Evolutionary conservation across 2,329 filamentous ascomycete genomes (phyloP).

Genomic region (Aureobasidium sp.): DNA sequence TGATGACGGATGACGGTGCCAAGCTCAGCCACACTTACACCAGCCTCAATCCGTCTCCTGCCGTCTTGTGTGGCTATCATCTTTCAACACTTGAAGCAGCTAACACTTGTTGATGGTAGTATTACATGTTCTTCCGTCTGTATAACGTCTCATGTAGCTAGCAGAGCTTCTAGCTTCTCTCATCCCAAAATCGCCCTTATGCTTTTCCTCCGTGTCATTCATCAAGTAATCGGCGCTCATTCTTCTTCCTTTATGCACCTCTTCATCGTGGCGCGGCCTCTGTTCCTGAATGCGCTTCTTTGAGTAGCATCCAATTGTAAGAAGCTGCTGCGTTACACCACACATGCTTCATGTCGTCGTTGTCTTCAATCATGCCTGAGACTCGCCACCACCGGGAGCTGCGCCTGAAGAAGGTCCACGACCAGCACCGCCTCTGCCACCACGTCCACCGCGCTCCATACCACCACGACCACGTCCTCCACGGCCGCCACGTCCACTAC

Average conservation of each 20-base stretch:
- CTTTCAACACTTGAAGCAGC: neutral
- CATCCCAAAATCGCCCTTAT: slow-evolving; percentile 1
- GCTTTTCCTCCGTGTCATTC: slow-evolving; percentile 8
- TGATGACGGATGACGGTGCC: slow-evolving; percentile 12
- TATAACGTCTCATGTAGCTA: slow-evolving; percentile 13
- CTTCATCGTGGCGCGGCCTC: neutral
- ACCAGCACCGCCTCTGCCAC: slow-evolving; percentile 20
- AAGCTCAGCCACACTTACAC: slow-evolving; percentile 5
- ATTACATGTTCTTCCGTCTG: slow-evolving; percentile 13
- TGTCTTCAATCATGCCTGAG: slow-evolving; percentile 9
- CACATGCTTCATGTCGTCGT: slow-evolving; percentile 4
- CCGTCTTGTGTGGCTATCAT: neutral
- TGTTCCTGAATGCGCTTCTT: slow-evolving; percentile 1
- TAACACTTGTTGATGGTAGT: neutral
- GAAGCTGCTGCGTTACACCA: neutral
- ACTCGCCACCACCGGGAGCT: slow-evolving; percentile 10
- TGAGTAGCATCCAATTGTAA: neutral
- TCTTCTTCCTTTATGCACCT: neutral
- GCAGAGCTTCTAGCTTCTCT: slow-evolving; percentile 3
- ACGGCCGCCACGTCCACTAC: slow-evolving; percentile 50
- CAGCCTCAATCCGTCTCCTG: neutral
- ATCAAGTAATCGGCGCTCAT: neutral
- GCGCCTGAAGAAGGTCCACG: slow-evolving; percentile 10
- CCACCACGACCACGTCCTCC: slow-evolving; percentile 48
- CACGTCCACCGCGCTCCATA: slow-evolving; percentile 28